Conservation (phyloP, 2,329 filamentous ascomycete species). For the Aphanocladium album region DNA sequence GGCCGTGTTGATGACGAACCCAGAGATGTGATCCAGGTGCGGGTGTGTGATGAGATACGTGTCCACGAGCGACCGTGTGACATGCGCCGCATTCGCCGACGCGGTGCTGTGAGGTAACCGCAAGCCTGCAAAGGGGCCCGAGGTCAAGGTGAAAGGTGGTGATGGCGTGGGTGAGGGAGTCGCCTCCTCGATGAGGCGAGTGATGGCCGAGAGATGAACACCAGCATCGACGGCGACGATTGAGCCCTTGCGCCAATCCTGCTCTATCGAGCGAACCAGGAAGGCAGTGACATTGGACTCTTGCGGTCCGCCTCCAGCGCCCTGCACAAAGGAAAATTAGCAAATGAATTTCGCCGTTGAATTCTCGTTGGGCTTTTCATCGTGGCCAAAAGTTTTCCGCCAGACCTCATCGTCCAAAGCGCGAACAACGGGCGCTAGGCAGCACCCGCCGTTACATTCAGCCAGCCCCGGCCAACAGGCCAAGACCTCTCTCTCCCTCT, state of each 20-base stretch:
- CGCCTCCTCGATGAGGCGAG: constrained; percentile 65
- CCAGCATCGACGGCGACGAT: constrained; percentile 91
- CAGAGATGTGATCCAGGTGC: constrained; percentile 92
- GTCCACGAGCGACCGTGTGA: constrained; percentile 75
- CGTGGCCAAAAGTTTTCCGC: not conserved
- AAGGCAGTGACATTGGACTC: constrained; percentile 90
- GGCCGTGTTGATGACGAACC: constrained; percentile 90
- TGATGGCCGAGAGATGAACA: constrained; percentile 80
- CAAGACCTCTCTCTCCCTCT: not conserved
- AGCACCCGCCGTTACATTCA: not conserved
- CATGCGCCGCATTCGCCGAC: constrained; percentile 72
- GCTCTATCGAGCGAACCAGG: constrained; percentile 74
- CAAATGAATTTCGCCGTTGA: not conserved
- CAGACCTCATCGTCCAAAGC: not conserved
- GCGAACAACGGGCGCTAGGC: constrained; percentile 5
- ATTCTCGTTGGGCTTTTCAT: not conserved
- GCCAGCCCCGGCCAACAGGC: not conserved
- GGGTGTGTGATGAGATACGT: constrained; percentile 92
- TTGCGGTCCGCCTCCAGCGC: constrained; percentile 80
- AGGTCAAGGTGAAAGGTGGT: constrained; percentile 49
- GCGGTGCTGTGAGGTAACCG: constrained; percentile 61
- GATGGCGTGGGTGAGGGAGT: constrained; percentile 31
- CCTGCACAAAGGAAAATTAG: constrained; percentile 46
- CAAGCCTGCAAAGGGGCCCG: constrained; percentile 77
- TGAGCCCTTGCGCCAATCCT: constrained; percentile 76